Evolutionary conservation across 148 eudicot genomes (phyloP), one percentile per base, ranked within the genome.

Genomic region (Rhododendron griersonianum): DNA sequence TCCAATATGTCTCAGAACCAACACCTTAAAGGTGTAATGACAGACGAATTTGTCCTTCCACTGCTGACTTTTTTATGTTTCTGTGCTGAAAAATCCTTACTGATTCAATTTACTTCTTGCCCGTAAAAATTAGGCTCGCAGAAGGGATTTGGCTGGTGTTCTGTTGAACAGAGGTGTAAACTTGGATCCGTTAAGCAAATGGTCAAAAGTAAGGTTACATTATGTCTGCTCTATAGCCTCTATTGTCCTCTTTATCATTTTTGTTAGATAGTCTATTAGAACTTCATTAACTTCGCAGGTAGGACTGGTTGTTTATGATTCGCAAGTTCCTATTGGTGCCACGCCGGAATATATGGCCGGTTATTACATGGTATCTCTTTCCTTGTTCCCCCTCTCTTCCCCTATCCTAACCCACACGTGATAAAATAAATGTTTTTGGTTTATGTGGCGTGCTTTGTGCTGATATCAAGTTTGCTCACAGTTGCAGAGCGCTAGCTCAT

Each of bases 281-380:
- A 13, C 4, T 75, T 78, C 25, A 10, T 11, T 15, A 44, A 78
- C 35, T 33, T 63, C 88, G 86, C 88, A 96, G 99, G 99, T 96
- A 84, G 99, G 98, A 69, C 87, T 96, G 87, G 93, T 90, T 77
- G 96, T 96, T 14, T 96, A 95, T 88, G 98, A 96, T 63, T 95
- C 98, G 8, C 99, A 96, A 95, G 99, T 96, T 78, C 98, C 99
- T 8, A 91, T 95, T 87, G 98, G 99, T 88, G 99, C 99, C 65
- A 95, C 99, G 85, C 98, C 97, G 33, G 99, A 95, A 87, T 96
- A 95, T 81, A 93, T 96, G 99, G 98, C 99, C 86, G 98, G 99
- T 84, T 93, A 95, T 87, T 95, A 96, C 88, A 95, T 96, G 98
- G 99, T 96, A 95, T 30, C 23, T 78, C 30, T 69, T 69, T 28